Evolutionary conservation across 176 grass and related monocot species (phyloP), one percentile per base, ranked within the genome.

Genomic region (Chloris gayana): DNA sequence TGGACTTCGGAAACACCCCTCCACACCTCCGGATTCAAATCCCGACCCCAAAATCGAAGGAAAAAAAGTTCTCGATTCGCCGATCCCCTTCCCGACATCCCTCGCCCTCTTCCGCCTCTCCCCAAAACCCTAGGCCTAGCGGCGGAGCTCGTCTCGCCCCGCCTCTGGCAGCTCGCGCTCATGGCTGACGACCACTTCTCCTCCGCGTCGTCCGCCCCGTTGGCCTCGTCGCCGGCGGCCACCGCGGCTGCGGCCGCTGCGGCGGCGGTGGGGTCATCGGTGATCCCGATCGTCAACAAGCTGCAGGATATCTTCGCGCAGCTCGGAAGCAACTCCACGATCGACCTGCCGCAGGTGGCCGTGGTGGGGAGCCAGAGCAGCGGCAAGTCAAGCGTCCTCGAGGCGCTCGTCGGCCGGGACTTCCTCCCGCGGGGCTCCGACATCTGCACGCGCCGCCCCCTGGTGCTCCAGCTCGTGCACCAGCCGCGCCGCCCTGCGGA

Each of bases 221-320:
- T 77, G 38, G 45, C 76, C 41, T 69, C 89, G n/a, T 76, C 80
- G 39, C 31, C 88, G 47, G 53, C 85, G 51, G 81, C 86, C 34
- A 69, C 85, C 12, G 22, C 80, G 0, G 83, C 85, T 53, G 83
- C 88, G 0, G 88, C 77, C 10, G 92, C 80, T 0, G 87, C 85
- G 0, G 85, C 90, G 42, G 75, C 87, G 70, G 88, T 98, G 18
- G 95, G 92, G 63, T 88, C 83, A 29, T 85, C 86, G 78, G 90
- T 98, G 88, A 98, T 98, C 86, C 96, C 96, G 86, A 89, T 98
- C 78, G 92, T 98, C 63, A 98, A 98, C 86, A 95, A 89, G 88
- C 96, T 98, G 69, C 96, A 98, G 82, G 96, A 98, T 75, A 98
- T 98, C 81, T 95, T 98, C 74, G 75, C 96, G 54, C 92, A 95